Base-by-base conservation (phyloP, 1,284 basidiomycete species). In the Stereum hirsutum region DNA sequence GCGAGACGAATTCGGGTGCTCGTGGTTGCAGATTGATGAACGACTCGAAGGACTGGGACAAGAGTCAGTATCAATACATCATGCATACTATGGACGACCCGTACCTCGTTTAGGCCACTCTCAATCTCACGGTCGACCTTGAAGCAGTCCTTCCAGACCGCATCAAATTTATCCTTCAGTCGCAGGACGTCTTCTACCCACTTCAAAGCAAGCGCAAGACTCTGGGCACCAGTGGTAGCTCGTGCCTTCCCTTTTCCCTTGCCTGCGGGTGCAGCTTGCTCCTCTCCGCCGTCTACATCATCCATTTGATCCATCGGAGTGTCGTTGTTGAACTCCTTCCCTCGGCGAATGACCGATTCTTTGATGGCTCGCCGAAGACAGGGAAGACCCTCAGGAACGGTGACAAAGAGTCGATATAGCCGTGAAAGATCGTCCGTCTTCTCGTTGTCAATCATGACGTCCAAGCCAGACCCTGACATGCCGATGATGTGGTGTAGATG, bases 141-240 rank as follows among this genome's bases (percentile, higher is more conserved):
- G 57, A 96, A 94, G 1, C 89, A 78, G 23, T 71, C 60, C 37
- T 66, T 72, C 73, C 92, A 84, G 7, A 96, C 63, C 8, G 56
- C 56, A 54, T 97, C 91, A 57, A 97, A 92, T 57, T 80, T 89
- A 64, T 95, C 90, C 63, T 98, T 97, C 46, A 99, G 70, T 48
- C 85, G 79, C 8, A 99, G 69, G 7, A 97, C 88, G 52, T 90
- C 84, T 61, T 96, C 84, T 0, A 99, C 95, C 96, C 96, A 99
- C 57, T 82, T 84, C 43, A 97, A 67, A 1, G 95, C 96, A 15
- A 72, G 52, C 2, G 64, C 54, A 26, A 73, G 59, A 1, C 70
- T 74, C 46, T 80, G 75, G 24, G 70, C 52, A 11, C 57, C 62
- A 6, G 62, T 58, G 28, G 59, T 60, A 8, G 58, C 59, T 42